These are phyloP conservation scores for Phytophthora pini DNA, from an alignment of 352 stramenopile species.

Conservation along the genomic window DNA sequence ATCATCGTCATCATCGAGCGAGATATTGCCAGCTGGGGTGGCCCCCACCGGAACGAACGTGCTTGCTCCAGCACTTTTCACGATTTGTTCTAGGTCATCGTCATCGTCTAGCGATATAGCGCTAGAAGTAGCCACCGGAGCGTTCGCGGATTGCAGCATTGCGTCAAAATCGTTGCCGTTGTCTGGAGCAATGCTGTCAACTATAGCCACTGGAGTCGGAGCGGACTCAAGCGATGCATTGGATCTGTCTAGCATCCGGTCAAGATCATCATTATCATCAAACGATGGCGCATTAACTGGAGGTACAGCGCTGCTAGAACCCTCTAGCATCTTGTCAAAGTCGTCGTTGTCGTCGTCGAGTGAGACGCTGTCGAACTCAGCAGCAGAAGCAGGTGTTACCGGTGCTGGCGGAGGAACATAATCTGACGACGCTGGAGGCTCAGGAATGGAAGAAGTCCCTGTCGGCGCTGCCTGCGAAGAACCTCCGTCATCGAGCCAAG, in stretches of 20 bases:
- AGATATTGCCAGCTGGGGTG: constrained; percentile 26
- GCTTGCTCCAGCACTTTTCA: constrained; percentile 11
- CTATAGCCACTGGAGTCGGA: not conserved
- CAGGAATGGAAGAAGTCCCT: not conserved
- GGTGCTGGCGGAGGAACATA: constrained; percentile 20
- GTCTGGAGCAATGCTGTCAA: not conserved
- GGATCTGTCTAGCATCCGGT: constrained; percentile 4
- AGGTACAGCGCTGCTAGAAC: constrained; percentile 1
- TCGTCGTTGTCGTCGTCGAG: constrained; percentile 50
- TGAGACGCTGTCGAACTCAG: constrained; percentile 32
- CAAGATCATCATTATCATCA: constrained; percentile 15
- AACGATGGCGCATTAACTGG: not conserved
- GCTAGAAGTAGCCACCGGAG: not conserved
- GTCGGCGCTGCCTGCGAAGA: constrained; percentile 6
- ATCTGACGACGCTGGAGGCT: not conserved
- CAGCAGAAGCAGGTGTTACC: not conserved
- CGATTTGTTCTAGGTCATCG: constrained; percentile 32
- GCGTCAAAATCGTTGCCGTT: constrained; percentile 32
- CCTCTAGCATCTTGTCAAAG: constrained; percentile 27
- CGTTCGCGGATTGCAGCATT: constrained; percentile 12
- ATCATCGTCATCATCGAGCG: constrained; percentile 61
- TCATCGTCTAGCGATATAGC: constrained; percentile 29
- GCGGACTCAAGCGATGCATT: not conserved
- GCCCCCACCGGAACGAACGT: constrained; percentile 1
- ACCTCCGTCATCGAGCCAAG: constrained; percentile 74